Evolutionary conservation across 805 yeast species (phyloP).

Genomic region (Saturnispora saitoi): DNA sequence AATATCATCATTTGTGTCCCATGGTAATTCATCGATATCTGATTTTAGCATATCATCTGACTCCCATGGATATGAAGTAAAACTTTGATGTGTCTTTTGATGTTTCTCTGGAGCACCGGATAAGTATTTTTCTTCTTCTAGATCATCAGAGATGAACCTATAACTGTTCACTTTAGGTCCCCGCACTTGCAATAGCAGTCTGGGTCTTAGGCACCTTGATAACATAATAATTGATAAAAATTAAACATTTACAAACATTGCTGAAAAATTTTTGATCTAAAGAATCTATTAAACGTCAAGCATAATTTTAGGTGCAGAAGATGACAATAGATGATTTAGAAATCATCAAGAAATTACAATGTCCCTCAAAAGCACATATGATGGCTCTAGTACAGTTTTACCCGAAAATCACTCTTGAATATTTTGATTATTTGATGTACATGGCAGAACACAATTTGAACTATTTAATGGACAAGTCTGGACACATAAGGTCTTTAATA

Average conservation of each 20-base stretch:
- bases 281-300: background rate
- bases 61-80: background rate
- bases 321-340: background rate
- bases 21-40: slow-evolving; percentile 3
- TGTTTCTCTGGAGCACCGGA: background rate
- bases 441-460: background rate
- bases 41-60: background rate
- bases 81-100: slow-evolving; percentile 10
- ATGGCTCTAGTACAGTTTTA: background rate
- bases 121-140: slow-evolving; percentile 3
- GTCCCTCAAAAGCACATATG: background rate
- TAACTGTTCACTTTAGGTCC: background rate
- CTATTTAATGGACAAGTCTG: background rate
- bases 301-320: background rate
- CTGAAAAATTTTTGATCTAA: slow-evolving; percentile 2
- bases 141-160: background rate
- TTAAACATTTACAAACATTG: background rate
- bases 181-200: background rate
- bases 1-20: slow-evolving; percentile 7
- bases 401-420: slow-evolving; percentile 1
- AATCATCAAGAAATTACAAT: background rate
- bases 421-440: slow-evolving; percentile 1
- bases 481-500: background rate
- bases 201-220: background rate
- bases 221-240: background rate